Evolutionary conservation across 1,139 yeast species (phyloP).

Genomic region (Pichia sp.): DNA sequence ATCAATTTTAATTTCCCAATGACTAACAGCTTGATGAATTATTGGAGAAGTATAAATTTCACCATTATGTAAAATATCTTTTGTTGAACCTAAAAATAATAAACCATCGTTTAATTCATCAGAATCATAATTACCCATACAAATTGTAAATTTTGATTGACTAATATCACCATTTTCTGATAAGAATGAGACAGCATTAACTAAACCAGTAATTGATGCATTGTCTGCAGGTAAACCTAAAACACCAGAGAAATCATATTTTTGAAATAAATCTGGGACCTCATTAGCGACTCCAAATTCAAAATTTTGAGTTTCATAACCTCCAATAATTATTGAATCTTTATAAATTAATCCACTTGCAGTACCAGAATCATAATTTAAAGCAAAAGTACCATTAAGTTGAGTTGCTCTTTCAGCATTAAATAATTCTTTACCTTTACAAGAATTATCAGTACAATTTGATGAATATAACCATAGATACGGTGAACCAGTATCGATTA

Average conservation of each 20-base stretch:
- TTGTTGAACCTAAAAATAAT: slow-evolving; percentile 38
- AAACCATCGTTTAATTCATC: slow-evolving; percentile 36
- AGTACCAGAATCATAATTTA: slow-evolving; percentile 50
- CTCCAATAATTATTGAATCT: slow-evolving; percentile 35
- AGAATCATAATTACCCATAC: slow-evolving; percentile 34
- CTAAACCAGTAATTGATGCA: slow-evolving; percentile 31
- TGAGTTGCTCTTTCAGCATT: slow-evolving; percentile 22
- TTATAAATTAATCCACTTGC: slow-evolving; percentile 46
- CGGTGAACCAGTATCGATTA: slow-evolving; percentile 63
- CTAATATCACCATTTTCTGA: slow-evolving; percentile 31
- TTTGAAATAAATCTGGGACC: slow-evolving; percentile 49
- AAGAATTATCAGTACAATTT: slow-evolving; percentile 42
- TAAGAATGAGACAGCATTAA: slow-evolving; percentile 36
- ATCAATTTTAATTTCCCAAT: slow-evolving; percentile 50
- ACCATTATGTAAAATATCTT: slow-evolving; percentile 38
- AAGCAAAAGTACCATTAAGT: slow-evolving; percentile 34
- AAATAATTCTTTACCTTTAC: slow-evolving; percentile 29
- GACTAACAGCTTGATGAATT: slow-evolving; percentile 34
- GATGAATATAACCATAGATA: slow-evolving; percentile 58
- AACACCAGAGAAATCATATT: slow-evolving; percentile 54
- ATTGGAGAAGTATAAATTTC: slow-evolving; percentile 39
- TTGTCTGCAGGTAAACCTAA: slow-evolving; percentile 48
- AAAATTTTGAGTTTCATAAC: slow-evolving; percentile 35
- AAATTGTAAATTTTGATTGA: slow-evolving; percentile 36
- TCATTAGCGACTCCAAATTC: slow-evolving; percentile 48